These are phyloP conservation scores for Raphanus hybrid DNA, from an alignment of 441 rosid species.

Conservation along the genomic window DNA sequence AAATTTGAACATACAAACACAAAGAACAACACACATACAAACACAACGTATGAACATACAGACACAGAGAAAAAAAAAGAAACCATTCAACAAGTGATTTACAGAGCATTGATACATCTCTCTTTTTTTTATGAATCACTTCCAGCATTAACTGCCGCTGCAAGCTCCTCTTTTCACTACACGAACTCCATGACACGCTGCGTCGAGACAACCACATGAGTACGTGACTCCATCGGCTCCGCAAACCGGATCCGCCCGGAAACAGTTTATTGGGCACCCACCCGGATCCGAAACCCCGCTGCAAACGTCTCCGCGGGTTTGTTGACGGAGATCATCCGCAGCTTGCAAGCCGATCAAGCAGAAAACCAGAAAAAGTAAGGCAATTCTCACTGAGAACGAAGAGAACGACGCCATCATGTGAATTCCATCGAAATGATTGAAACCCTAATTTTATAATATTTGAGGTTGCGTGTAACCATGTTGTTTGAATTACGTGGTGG, in stretches of 20 bases:
- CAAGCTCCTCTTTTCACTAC: constrained; percentile 76
- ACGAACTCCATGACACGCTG: constrained; percentile 61
- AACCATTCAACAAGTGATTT: constrained; percentile 21
- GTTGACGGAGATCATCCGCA: background rate
- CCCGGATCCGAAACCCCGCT: constrained; percentile 32
- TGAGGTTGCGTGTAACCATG: constrained; percentile 2
- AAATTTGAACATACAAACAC: constrained; percentile 25
- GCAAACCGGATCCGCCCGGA: constrained; percentile 82
- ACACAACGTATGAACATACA: too few species aligned
- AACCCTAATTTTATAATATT: background rate
- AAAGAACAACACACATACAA: background rate
- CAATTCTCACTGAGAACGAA: constrained; percentile 17
- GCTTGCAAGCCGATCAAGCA: constrained; percentile 39
- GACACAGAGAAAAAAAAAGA: background rate
- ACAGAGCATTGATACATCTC: constrained; percentile 2
- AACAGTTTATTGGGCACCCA: constrained; percentile 73
- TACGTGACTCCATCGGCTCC: constrained; percentile 80
- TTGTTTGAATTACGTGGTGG: background rate
- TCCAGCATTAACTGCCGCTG: constrained; percentile 53
- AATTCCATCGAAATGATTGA: constrained; percentile 1
- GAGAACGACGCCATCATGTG: constrained; percentile 27
- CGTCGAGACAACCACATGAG: constrained; percentile 87
- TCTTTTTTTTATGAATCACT: constrained; percentile 52
- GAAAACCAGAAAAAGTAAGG: constrained; percentile 19
- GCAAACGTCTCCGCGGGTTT: constrained; percentile 48